Base-by-base conservation (phyloP, 192 early-diverging fungal genomes). In the Allomyces javanicus region DNA sequence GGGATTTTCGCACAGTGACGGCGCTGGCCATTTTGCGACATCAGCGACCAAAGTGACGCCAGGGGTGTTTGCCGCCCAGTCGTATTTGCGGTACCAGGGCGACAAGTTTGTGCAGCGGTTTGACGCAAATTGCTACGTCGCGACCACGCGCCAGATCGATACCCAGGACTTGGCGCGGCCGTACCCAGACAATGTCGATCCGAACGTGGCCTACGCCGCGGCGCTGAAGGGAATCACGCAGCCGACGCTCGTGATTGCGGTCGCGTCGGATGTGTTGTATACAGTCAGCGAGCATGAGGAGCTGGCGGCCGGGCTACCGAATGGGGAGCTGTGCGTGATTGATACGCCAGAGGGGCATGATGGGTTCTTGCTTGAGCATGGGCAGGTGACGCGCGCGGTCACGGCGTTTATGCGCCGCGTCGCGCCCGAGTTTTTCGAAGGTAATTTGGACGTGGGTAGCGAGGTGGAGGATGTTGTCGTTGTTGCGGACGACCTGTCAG, bases 61-160 rank as follows among this genome's bases (percentile, higher is more conserved):
- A 21, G 61, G 62, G 5, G 80, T 84, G 1, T 84, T 73, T 61
- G 78, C 71, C 27, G 82, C 80, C 17, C 82, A 84, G 67, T 78
- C 73, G 55, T 84, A 84, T 61, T 66, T 84, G 65, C 72, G 82
- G 26, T 81, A 84, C 66, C 80, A 84, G 69, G 82, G 80, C 22
- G 76, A 81, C 63, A 82, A 83, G 65, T 84, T 84, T 40, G 33
- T 40, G 33, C 33, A 83, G 65, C 83, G 83, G 33, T 99, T 99
- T 66, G 96, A 99, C 70, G 93, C 96, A 61, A 98, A 98, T 80
- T 98, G 96, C 73, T 98, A 98, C 73, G 91, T 98, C 67, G 85
- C 87, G 6, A 84, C 96, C 61, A 94, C 93, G 12, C 81, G 88
- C 63, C 96, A 96, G 74, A 88, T 98, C 89, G 92, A 96, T 72